phyloP scores from a whole-genome alignment of 2,329 filamentous ascomycete species.

The Scedosporium dehoogii region DNA sequence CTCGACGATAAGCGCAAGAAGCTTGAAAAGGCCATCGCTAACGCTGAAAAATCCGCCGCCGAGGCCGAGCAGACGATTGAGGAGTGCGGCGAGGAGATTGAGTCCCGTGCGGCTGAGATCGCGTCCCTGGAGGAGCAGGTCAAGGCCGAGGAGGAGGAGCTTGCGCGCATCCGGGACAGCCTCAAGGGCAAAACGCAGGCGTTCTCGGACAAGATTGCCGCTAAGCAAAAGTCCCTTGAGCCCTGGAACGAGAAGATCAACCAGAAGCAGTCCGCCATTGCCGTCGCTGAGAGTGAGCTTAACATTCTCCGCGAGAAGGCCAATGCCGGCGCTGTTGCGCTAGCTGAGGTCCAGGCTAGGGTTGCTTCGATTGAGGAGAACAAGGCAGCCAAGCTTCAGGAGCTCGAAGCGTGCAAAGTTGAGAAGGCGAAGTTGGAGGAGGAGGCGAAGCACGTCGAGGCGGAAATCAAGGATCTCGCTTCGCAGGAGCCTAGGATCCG shows the following conservation, averaged over 20 bases:
- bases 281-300: constrained; percentile 89
- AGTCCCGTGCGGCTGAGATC: constrained; percentile 66
- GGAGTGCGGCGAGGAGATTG: constrained; percentile 69
- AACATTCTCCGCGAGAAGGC: constrained; percentile 84
- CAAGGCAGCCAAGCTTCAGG: constrained; percentile 58
- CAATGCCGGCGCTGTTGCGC: constrained; percentile 73
- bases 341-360: constrained; percentile 76
- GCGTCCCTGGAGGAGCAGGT: constrained; percentile 65
- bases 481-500: constrained; percentile 75
- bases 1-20: constrained; percentile 86
- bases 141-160: constrained; percentile 69
- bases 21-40: constrained; percentile 75
- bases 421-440: constrained; percentile 65
- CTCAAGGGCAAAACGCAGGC: constrained; percentile 94
- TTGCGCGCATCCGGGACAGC: constrained; percentile 71
- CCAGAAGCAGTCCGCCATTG: constrained; percentile 87
- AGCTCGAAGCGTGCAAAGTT: constrained; percentile 66
- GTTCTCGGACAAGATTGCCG: constrained; percentile 84
- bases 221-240: constrained; percentile 87
- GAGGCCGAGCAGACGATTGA: constrained; percentile 72
- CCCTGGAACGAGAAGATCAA: constrained; percentile 97
- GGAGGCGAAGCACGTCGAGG: constrained; percentile 61
- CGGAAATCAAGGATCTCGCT: constrained; percentile 61
- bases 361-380: constrained; percentile 62
- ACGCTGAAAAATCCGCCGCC: constrained; percentile 61